Base-by-base conservation (phyloP, 2,329 filamentous ascomycete species). In the Pezicula neosporulosa region DNA sequence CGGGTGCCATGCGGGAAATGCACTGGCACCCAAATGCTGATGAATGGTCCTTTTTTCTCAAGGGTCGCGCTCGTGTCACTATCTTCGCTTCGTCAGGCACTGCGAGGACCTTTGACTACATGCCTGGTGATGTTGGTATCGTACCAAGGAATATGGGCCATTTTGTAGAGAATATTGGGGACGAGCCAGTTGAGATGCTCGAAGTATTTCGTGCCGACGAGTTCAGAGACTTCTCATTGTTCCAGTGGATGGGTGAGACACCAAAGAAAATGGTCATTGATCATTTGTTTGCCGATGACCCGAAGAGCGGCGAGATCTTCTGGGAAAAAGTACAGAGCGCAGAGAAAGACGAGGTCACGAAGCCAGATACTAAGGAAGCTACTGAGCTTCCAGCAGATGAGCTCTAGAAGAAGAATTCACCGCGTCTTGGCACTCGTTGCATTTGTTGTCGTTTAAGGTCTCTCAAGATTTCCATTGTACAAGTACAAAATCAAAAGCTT, bases 201-300 rank as follows among this genome's bases (percentile, higher is more conserved):
- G 24, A 24, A 24, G 24, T 24, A 4, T 24, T 24, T 6, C 24
- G 24, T 6, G 24, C 24, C 24, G 24, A 24, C 6, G 24, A 24
- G 24, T 24, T 24, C 24, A 75, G 83, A 56, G 86, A 90, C 63
- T 87, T 90, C 59, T 86, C 81, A 0, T 72, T 89, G 16, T 88
- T 88, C 69, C 83, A 89, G 70, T 90, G 86, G 86, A 75, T 90
- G 67, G 86, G 85, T 4, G 83, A 88, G 72, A 87, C 85, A 7
- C 86, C 86, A 1, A 76, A 78, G 71, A 75, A 80, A 52, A 73
- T 86, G 70, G 84, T 87, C 4, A 72, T 78, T 37, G 86, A 89
- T 55, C 84, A 86, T 56, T 60, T 89, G 47, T 89, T 89, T 63
- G 71, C 77, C 19, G 75, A 80, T 16, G 81, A 88, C 60, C 71